Conservation (phyloP, 2,329 filamentous ascomycete species). For the Trichophaea hybrida region DNA sequence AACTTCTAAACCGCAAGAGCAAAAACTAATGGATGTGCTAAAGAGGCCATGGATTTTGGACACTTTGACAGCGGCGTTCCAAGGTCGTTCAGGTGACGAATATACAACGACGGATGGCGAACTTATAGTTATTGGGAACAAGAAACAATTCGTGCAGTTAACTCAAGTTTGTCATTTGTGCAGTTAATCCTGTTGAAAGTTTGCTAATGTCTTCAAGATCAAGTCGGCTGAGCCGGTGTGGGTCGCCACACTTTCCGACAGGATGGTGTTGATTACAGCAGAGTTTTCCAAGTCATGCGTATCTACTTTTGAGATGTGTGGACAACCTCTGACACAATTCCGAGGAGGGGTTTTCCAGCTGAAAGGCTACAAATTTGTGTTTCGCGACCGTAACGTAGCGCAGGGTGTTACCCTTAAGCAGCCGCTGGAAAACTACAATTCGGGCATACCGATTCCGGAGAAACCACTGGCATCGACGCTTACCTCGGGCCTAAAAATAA, state of each 20-base stretch:
- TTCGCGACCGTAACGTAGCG: conserved; percentile 11
- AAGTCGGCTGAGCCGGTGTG: neutral
- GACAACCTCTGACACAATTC: neutral
- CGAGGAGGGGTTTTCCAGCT: conserved; percentile 9
- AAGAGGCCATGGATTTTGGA: neutral
- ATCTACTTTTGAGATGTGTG: neutral
- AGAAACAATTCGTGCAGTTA: neutral
- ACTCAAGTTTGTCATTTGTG: neutral
- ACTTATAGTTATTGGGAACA: neutral
- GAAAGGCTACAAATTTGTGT: conserved; percentile 9
- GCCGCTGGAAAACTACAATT: conserved; percentile 1
- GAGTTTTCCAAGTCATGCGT: neutral
- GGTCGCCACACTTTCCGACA: neutral
- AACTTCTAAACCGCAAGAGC: neutral
- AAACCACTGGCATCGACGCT: neutral
- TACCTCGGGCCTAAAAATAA: neutral
- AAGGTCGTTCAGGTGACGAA: neutral
- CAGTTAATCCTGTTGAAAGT: neutral
- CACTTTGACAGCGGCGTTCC: neutral
- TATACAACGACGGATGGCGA: neutral
- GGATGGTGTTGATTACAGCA: neutral
- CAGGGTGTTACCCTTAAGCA: conserved; percentile 10
- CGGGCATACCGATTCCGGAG: neutral
- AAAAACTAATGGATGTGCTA: neutral
- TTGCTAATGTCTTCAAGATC: neutral